These are phyloP conservation scores for Tylopilus intermedius DNA, from an alignment of 768 basidiomycete genomes.

Conservation along the genomic window DNA sequence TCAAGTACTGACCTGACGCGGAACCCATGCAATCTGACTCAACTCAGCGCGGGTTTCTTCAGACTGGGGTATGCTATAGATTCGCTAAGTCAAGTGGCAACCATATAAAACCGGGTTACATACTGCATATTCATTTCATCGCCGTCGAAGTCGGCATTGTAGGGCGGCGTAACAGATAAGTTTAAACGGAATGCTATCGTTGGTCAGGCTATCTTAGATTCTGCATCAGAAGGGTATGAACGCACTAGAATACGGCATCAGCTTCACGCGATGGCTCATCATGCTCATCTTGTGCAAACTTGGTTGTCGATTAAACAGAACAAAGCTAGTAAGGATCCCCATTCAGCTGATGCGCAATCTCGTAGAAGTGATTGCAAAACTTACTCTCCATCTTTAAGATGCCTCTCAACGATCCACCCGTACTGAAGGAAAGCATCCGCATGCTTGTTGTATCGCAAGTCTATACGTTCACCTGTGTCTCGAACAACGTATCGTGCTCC, in stretches of 20 bases:
- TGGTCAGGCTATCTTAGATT: conserved; percentile 7
- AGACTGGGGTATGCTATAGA: conserved; percentile 83
- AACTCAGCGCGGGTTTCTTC: conserved; percentile 98
- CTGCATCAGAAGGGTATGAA: conserved; percentile 10
- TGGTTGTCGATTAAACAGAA: conserved; percentile 95
- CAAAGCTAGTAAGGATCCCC: conserved; percentile 11
- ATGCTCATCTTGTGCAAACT: conserved; percentile 99
- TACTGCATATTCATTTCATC: conserved; percentile 99
- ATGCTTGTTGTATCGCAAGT: conserved; percentile 93
- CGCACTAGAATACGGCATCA: conserved; percentile 98
- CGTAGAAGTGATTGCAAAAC: conserved; percentile 32
- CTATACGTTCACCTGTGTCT: conserved; percentile 96
- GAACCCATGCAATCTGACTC: conserved; percentile 98
- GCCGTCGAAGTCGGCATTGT: conserved; percentile 99
- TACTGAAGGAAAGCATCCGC: conserved; percentile 94
- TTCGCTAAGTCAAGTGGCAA: conserved; percentile 6
- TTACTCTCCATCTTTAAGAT: conserved; percentile 97
- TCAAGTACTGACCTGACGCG: conserved; percentile 66
- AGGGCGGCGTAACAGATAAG: conserved; percentile 96
- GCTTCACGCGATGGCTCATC: conserved; percentile 97
- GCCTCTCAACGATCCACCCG: conserved; percentile 97
- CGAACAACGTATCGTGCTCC: conserved; percentile 96
- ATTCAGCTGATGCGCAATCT: neutral
- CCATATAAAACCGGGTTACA: conserved; percentile 31
- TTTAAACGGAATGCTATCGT: conserved; percentile 89